A percentile compares a stretch with the other conserved stretches of the same genome.
Evolutionary conservation across 2,329 filamentous ascomycete species (phyloP).

Genomic region (Thelonectria blattea): DNA sequence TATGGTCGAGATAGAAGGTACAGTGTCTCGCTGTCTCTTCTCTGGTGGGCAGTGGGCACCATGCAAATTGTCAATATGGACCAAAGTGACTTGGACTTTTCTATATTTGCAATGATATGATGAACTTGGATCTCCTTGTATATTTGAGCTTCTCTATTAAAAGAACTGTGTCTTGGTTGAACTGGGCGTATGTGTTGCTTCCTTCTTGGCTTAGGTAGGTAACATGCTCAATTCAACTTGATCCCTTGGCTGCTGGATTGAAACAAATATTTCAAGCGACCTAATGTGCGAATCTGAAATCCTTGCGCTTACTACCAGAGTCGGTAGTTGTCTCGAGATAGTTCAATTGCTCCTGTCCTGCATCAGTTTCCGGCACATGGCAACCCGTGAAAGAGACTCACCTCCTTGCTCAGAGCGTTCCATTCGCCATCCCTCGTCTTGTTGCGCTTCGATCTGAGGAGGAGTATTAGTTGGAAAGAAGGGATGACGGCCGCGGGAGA

Average conservation of each 20-base stretch:
- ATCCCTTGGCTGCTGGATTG: background rate
- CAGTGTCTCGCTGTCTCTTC: too few relatives aligned
- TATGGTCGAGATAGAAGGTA: too few relatives aligned
- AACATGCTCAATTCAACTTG: background rate
- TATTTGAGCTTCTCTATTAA: too few relatives aligned
- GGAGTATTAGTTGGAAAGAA: background rate
- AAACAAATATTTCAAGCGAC: background rate
- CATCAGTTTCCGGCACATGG: background rate
- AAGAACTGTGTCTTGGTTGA: too few relatives aligned
- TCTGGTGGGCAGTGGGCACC: too few relatives aligned
- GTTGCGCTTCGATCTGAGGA: slow-evolving; percentile 16
- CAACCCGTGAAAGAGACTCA: background rate
- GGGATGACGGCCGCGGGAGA: too few relatives aligned
- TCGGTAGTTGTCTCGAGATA: slow-evolving; percentile 25
- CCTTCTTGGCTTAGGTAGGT: too few relatives aligned
- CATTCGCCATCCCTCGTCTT: slow-evolving; percentile 23
- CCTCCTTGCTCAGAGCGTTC: slow-evolving; percentile 16
- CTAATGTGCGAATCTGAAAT: slow-evolving; percentile 31
- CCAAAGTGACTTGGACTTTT: too few relatives aligned
- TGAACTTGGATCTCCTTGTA: too few relatives aligned
- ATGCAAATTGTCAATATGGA: too few relatives aligned
- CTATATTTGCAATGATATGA: too few relatives aligned
- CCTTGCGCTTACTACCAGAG: slow-evolving; percentile 23
- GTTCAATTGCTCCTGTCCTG: background rate
- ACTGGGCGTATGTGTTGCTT: too few relatives aligned